Evolutionary conservation across 768 basidiomycete genomes (phyloP), one percentile per base, ranked within the genome.

Genomic region (Phanerochaete carnosa): DNA sequence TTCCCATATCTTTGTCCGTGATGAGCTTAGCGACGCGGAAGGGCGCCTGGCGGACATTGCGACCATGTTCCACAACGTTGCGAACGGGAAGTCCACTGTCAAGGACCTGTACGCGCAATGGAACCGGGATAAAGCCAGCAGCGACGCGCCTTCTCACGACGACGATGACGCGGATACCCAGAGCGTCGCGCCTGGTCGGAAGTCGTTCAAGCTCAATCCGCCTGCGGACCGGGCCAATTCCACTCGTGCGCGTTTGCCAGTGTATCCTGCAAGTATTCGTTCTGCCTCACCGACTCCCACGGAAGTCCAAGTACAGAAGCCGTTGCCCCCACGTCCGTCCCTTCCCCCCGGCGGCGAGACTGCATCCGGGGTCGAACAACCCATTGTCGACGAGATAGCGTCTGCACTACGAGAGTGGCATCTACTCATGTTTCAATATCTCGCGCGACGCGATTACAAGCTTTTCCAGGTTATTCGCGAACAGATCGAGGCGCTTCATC

Each of bases 401-500:
- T 96, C 94, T 8, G 95, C 96, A 0, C 77, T 98, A 46, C 87
- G 96, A 39, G 96, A 98, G 83, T 98, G 95, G 95, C 90, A 96
- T 68, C 84, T 85, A 35, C 78, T 94, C 55, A 89, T 98, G 83
- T 95, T 94, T 69, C 89, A 89, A 63, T 95, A 97, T 72, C 88
- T 98, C 45, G 88, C 90, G 9, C 81, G 86, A 47, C 84, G 95
- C 57, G 92, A 98, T 67, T 98, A 98, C 77, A 83, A 84, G 45
- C 84, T 95, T 22, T 98, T 98, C 74, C 84, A 89, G 62, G 79
- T 84, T 8, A 93, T 98, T 57, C 85, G 86, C 60, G 88, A 89
- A 55, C 94, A 96, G 67, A 92, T 98, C 62, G 94, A 96, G 70
- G 88, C 88, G 5, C 80, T 98, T 4, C 94, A 97, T 70, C 83